Evolutionary conservation across 345 rosid species (phyloP).

Genomic region (Raphanus raphanistrum): DNA sequence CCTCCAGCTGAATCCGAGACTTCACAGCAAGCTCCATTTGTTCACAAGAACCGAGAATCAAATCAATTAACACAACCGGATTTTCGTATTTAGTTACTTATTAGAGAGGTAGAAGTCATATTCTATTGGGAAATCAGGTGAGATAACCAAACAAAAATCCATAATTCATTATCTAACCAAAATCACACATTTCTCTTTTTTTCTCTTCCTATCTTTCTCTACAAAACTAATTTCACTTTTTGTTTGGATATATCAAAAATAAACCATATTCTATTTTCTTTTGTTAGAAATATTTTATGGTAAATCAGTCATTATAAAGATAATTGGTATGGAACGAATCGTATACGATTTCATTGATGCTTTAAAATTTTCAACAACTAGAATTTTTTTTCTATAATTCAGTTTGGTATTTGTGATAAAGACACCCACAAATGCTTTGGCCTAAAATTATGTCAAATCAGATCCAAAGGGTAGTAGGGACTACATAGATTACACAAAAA

Average conservation of each 20-base stretch:
- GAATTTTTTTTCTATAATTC: background rate
- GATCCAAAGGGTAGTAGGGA: conserved; percentile 30
- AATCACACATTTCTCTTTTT: too few species aligned
- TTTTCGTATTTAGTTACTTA: background rate
- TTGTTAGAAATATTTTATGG: background rate
- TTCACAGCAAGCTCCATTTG: background rate
- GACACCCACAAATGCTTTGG: conserved; percentile 31
- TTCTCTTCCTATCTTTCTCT: too few species aligned
- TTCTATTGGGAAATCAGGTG: too few species aligned
- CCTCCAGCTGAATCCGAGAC: conserved; percentile 3
- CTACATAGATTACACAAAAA: conserved; percentile 3
- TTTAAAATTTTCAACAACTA: background rate
- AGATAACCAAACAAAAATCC: too few species aligned
- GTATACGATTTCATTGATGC: conserved; percentile 5
- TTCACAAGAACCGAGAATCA: background rate
- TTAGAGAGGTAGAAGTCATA: background rate
- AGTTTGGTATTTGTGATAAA: conserved; percentile 31
- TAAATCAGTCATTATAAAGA: background rate
- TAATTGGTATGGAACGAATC: background rate
- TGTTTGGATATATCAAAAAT: too few species aligned
- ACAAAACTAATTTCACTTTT: too few species aligned
- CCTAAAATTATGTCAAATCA: conserved; percentile 28
- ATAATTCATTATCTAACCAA: too few species aligned
- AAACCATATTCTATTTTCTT: background rate
- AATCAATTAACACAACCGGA: background rate